Percentiles rank a stretch among this genome's conserved stretches.
phyloP scores from a whole-genome alignment of 2,329 filamentous ascomycete species.

The Calonectria henricotiae region DNA sequence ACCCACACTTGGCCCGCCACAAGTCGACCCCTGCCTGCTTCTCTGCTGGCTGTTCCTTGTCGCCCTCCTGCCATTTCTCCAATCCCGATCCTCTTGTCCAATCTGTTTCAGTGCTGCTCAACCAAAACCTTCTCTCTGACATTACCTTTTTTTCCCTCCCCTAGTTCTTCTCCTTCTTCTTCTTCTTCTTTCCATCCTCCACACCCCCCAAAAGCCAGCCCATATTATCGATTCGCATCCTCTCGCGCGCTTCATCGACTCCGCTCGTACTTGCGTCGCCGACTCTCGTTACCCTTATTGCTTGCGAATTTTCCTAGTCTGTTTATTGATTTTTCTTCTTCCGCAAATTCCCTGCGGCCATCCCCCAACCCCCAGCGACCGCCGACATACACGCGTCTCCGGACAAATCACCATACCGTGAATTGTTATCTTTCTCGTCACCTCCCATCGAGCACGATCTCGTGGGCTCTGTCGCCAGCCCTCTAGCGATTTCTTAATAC shows the following conservation, averaged over 20 bases:
- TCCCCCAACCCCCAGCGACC: conserved; percentile 15
- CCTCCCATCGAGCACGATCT: neutral
- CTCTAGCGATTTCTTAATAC: conserved; percentile 32
- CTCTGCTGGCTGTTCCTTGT: conserved; percentile 22
- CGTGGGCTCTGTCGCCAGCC: conserved; percentile 4
- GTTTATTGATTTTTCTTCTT: conserved; percentile 1
- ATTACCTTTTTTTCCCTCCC: conserved; percentile 20
- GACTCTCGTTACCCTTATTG: conserved; percentile 34
- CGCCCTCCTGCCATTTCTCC: conserved; percentile 41
- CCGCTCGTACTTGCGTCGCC: conserved; percentile 31
- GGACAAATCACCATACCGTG: conserved; percentile 18
- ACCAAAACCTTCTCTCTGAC: conserved; percentile 40
- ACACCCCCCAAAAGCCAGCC: conserved; percentile 11
- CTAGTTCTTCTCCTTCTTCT: conserved; percentile 14
- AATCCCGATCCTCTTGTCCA: conserved; percentile 40
- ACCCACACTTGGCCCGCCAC: conserved; percentile 14
- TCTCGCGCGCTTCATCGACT: conserved; percentile 28
- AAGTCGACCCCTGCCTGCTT: conserved; percentile 23
- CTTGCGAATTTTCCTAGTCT: conserved; percentile 24
- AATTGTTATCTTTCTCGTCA: conserved; percentile 11
- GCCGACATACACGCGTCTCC: conserved; percentile 30
- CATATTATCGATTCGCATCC: conserved; percentile 15
- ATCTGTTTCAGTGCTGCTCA: conserved; percentile 44
- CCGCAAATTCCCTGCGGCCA: conserved; percentile 22
- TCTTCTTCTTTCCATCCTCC: conserved; percentile 32